Evolutionary conservation across 768 basidiomycete genomes (phyloP).

Genomic region (Tulasnella calospora): DNA sequence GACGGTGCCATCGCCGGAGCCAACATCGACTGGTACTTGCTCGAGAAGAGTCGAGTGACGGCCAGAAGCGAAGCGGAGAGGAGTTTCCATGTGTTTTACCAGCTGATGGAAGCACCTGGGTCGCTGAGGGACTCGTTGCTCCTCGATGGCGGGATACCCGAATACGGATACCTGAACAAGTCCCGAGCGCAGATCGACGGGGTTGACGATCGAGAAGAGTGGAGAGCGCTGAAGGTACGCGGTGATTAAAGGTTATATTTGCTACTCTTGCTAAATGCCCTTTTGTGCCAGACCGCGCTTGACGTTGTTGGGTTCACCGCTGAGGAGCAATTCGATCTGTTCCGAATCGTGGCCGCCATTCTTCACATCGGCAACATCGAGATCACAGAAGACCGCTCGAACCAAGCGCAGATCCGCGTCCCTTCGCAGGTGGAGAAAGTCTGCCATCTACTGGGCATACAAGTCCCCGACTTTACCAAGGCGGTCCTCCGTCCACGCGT

Average conservation of each 20-base stretch:
- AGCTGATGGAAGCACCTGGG: conserved; percentile 74
- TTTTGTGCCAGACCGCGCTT: conserved; percentile 59
- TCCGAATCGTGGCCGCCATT: conserved; percentile 89
- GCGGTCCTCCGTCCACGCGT: conserved; percentile 85
- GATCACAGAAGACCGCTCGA: conserved; percentile 70
- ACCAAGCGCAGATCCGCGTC: conserved; percentile 56
- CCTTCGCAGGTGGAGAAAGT: conserved; percentile 58
- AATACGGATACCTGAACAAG: conserved; percentile 89
- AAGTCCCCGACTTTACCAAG: conserved; percentile 79
- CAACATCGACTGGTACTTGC: conserved; percentile 96
- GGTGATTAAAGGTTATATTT: conserved; percentile 25
- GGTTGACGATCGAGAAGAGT: conserved; percentile 86
- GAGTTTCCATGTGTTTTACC: conserved; percentile 96
- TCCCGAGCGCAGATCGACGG: conserved; percentile 91
- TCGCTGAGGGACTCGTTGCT: conserved; percentile 68
- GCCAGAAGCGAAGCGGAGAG: conserved; percentile 82
- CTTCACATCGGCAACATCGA: conserved; percentile 93
- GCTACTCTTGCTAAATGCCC: conserved; percentile 10
- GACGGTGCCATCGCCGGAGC: conserved; percentile 95
- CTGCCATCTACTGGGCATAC: conserved; percentile 86
- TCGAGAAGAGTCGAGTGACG: conserved; percentile 96
- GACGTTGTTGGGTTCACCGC: conserved; percentile 83
- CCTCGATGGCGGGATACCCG: conserved; percentile 64
- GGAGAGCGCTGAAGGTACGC: conserved; percentile 70
- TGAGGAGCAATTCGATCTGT: conserved; percentile 83